Evolutionary conservation across 2,329 filamentous ascomycete species (phyloP).

Genomic region (Botrytis aclada): DNA sequence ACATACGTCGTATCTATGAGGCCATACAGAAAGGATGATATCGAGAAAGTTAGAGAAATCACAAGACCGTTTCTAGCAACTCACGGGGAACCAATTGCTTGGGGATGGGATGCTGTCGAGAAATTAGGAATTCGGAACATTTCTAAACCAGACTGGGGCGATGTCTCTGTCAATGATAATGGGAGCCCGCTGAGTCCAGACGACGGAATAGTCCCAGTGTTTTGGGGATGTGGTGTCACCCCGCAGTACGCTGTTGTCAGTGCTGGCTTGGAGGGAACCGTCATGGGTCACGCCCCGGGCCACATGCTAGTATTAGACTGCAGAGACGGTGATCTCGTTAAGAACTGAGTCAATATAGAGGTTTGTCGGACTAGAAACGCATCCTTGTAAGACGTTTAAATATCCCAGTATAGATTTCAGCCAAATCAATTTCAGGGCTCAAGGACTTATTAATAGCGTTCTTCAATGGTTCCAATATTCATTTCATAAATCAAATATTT

Average conservation of each 20-base stretch:
- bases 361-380: background rate
- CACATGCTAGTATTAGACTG: slow-evolving; percentile 60
- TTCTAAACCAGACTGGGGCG: slow-evolving; percentile 55
- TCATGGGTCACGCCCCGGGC: slow-evolving; percentile 61
- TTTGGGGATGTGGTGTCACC: slow-evolving; percentile 65
- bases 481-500: background rate
- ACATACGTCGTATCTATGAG: slow-evolving; percentile 64
- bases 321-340: slow-evolving; percentile 27
- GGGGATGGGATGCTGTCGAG: slow-evolving; percentile 57
- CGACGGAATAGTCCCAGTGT: slow-evolving; percentile 51
- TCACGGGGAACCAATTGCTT: slow-evolving; percentile 63
- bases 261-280: slow-evolving; percentile 49
- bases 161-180: slow-evolving; percentile 41
- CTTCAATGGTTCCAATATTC: background rate
- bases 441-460: background rate
- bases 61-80: slow-evolving; percentile 54
- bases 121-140: slow-evolving; percentile 54
- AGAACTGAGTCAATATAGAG: slow-evolving; percentile 3
- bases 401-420: background rate
- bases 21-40: slow-evolving; percentile 48
- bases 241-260: slow-evolving; percentile 62
- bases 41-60: slow-evolving; percentile 52
- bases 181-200: slow-evolving; percentile 32
- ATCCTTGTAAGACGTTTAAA: background rate
- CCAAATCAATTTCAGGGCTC: background rate